These are phyloP conservation scores for Carex arenaria DNA, from an alignment of 202 grass and related monocot genomes.

Conservation along the genomic window DNA sequence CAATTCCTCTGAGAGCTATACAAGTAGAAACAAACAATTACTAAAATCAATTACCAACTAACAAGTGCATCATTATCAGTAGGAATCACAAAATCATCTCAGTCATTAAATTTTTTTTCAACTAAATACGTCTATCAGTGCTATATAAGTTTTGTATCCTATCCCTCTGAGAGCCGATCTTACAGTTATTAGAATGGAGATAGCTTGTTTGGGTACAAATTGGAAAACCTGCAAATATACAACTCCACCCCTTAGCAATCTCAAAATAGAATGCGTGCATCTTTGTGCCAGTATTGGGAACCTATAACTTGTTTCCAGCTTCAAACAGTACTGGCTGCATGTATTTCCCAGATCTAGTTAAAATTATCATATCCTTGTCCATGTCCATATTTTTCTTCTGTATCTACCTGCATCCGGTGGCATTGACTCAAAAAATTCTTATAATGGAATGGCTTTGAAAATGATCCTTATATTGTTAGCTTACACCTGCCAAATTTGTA, in stretches of 20 bases:
- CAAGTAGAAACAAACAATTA: too few relatives aligned
- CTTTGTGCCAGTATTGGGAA: not conserved
- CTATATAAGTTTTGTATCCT: not conserved
- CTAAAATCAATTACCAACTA: not conserved
- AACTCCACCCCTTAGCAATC: not conserved
- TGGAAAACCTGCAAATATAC: not conserved
- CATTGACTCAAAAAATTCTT: not conserved
- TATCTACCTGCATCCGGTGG: not conserved
- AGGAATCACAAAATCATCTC: not conserved
- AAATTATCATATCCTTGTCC: not conserved
- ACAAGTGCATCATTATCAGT: not conserved
- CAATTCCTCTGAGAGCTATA: too few relatives aligned
- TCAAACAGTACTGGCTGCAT: not conserved
- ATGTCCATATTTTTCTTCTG: not conserved
- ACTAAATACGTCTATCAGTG: not conserved
- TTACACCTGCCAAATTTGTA: not conserved
- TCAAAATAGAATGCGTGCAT: not conserved
- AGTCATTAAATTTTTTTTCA: not conserved
- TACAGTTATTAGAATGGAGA: not conserved
- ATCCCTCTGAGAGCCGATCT: not conserved
- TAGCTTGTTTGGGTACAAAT: not conserved
- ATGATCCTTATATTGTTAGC: not conserved
- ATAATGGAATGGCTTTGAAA: not conserved
- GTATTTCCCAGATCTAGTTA: not conserved
- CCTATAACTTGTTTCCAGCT: not conserved